Conservation (phyloP, 306 rosid genomes). For the Lotus japonicus region DNA sequence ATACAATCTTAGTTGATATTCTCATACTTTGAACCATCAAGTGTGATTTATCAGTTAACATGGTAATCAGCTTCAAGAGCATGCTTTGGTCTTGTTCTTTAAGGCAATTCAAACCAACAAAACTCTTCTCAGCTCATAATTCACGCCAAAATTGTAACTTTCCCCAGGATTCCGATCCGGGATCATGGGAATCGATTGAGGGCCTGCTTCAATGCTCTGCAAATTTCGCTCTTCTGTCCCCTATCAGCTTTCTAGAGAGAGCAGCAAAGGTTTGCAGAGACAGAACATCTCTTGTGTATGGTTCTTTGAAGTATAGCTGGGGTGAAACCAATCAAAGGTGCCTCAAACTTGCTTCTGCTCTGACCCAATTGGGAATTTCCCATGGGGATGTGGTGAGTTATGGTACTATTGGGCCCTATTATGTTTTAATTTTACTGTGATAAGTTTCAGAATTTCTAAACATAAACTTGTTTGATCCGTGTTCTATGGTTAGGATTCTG, state of each 20-base stretch:
- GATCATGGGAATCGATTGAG: slow-evolving; percentile 53
- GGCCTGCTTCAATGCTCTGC: slow-evolving; percentile 62
- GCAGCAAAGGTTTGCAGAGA: slow-evolving; percentile 57
- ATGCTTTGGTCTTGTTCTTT: slow-evolving; percentile 13
- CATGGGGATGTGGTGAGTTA: slow-evolving; percentile 64
- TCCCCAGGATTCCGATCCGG: slow-evolving; percentile 16
- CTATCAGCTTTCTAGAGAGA: slow-evolving; percentile 67
- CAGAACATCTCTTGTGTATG: slow-evolving; percentile 58
- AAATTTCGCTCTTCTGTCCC: slow-evolving; percentile 61
- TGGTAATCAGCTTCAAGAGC: slow-evolving; percentile 30
- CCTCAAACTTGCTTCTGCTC: slow-evolving; percentile 62
- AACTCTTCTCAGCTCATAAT: background rate
- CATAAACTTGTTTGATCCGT: background rate
- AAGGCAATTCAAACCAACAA: background rate
- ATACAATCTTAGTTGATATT: no score
- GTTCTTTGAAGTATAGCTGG: slow-evolving; percentile 51
- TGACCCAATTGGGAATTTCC: slow-evolving; percentile 57
- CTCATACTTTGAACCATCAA: background rate
- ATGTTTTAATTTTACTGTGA: background rate
- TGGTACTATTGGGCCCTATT: background rate
- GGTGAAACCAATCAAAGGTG: slow-evolving; percentile 62
- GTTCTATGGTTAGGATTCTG: background rate
- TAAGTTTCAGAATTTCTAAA: background rate
- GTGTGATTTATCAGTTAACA: background rate
- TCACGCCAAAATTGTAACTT: slow-evolving; percentile 10